Evolutionary conservation across 441 rosid genomes (phyloP).

Genomic region (Arabidopsis hybrid): DNA sequence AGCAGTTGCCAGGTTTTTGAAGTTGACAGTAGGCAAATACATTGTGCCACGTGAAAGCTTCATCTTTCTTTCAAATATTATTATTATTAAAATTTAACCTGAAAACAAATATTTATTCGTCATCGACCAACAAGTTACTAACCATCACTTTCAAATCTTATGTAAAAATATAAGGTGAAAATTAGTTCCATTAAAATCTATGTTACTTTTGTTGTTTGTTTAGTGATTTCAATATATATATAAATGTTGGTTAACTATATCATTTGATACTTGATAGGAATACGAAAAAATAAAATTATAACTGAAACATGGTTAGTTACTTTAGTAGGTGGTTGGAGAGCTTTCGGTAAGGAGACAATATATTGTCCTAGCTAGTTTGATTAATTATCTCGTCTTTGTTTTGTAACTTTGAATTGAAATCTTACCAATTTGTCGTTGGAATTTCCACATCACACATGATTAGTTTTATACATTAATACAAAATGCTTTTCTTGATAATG

Average conservation of each 20-base stretch:
- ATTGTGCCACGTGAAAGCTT: constrained; percentile 45
- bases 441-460: constrained; percentile 24
- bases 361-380: constrained; percentile 15
- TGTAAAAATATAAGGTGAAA: neutral
- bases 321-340: constrained; percentile 34
- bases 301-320: constrained; percentile 28
- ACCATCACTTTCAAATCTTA: constrained; percentile 38
- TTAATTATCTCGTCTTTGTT: constrained; percentile 15
- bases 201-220: neutral
- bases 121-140: neutral
- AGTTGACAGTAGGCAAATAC: constrained; percentile 46
- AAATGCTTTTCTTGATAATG: neutral
- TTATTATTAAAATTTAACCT: neutral
- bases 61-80: too few species aligned
- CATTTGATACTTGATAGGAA: neutral
- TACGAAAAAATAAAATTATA: constrained; percentile 9
- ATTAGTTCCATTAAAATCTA: neutral
- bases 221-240: neutral
- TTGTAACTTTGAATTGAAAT: constrained; percentile 30
- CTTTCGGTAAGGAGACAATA: constrained; percentile 17
- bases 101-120: neutral
- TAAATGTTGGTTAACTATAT: constrained; percentile 13
- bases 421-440: constrained; percentile 26
- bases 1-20: constrained; percentile 43
- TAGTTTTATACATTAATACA: neutral